Evolutionary conservation across 805 yeast species (phyloP), one percentile per base, ranked within the genome.

Genomic region (Candida coleopterorum): DNA sequence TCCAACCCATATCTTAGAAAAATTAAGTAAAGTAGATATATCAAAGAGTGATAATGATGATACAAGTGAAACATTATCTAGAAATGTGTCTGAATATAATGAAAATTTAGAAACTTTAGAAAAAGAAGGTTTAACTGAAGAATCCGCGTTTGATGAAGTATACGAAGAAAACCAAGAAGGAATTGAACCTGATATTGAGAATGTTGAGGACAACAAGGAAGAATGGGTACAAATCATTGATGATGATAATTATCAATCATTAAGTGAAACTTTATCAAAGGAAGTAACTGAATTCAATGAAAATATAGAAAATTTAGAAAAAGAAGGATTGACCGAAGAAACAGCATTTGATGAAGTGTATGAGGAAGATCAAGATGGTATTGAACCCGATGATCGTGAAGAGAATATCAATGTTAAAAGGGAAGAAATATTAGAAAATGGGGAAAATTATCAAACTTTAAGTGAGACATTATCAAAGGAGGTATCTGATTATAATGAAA

Each of bases 1-100:
- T 27, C 67, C 66, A 2, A 46, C 47, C 17, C 69, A 62, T 38
- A 27, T 41, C 17, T 38, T 52, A 25, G 44, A 44, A 35, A 32
- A 41, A 25, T 24, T 39, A 12, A 43, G 32, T 11, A 41, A 36
- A 26, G 29, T 40, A 26, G 42, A 30, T 24, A 33, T 37, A 12
- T 12, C 15, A 4, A 18, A 26, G n/a, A 33, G 31, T 8, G 14
- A 18, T n/a, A 20, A 29, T 12, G 15, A 18, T 7, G 4, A 4
- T 9, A 6, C n/a, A 28, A 25, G 24, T 6, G 17, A 14, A 30
- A 26, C 11, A 8, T 17, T 35, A n/a, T 29, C 25, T 9, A 14
- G 5, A 7, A 29, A 35, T 29, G 34, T 35, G 3, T 29, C 39
- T 12, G 29, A 25, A 9, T 35, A 21, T 30, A 33, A 32, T 25